phyloP scores from a whole-genome alignment of 441 rosid species.

The Biscutella laevigata region DNA sequence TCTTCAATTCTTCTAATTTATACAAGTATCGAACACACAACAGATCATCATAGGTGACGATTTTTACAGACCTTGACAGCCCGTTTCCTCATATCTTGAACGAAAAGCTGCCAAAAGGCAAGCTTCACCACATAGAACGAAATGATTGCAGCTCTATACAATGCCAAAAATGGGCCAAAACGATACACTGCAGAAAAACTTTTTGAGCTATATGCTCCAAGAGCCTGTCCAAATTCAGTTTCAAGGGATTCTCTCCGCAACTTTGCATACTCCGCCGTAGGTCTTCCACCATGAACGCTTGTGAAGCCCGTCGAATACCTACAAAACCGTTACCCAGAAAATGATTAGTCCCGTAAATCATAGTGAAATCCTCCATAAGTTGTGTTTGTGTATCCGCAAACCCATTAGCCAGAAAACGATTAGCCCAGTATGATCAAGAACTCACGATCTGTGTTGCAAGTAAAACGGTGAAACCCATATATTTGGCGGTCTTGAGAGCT shows the following conservation, averaged over 20 bases:
- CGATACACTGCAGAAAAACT: slow-evolving; percentile 49
- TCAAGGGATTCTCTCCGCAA: slow-evolving; percentile 91
- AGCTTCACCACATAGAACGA: slow-evolving; percentile 72
- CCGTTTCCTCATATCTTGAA: slow-evolving; percentile 60
- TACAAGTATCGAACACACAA: slow-evolving; percentile 4
- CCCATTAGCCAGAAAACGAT: too few species aligned
- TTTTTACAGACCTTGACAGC: slow-evolving; percentile 55
- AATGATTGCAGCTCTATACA: slow-evolving; percentile 84
- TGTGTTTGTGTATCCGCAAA: neutral
- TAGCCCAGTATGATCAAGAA: neutral
- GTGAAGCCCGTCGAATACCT: slow-evolving; percentile 59
- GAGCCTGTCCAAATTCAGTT: slow-evolving; percentile 74
- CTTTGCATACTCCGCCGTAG: slow-evolving; percentile 83
- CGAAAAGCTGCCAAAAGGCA: slow-evolving; percentile 63
- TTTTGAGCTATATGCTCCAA: slow-evolving; percentile 61
- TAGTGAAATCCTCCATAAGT: neutral
- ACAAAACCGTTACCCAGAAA: slow-evolving; percentile 7
- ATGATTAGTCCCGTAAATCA: neutral
- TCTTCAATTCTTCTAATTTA: neutral
- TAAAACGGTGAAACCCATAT: slow-evolving; percentile 23
- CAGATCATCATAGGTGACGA: neutral
- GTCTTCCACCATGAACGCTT: slow-evolving; percentile 84
- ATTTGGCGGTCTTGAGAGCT: slow-evolving; percentile 20
- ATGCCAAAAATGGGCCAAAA: slow-evolving; percentile 79
- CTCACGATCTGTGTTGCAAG: slow-evolving; percentile 40